Conservation (phyloP, 495 filamentous ascomycete species). For the Penicillium simplicissimum region DNA sequence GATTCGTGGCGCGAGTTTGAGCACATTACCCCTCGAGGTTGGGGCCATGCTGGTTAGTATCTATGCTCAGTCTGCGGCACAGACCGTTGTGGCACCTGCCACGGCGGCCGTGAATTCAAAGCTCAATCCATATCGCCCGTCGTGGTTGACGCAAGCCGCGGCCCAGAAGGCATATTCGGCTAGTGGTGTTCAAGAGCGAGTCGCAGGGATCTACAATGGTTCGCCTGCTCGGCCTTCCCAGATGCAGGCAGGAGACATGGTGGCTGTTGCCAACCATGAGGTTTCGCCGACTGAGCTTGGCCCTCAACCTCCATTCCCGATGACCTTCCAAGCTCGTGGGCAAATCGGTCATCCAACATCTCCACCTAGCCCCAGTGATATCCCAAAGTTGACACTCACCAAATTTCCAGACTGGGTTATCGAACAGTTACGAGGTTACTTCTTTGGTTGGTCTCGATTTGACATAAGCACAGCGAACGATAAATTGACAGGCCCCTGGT, state of each 20-base stretch:
- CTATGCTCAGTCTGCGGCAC: constrained; percentile 50
- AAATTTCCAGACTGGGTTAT: constrained; percentile 47
- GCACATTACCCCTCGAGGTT: constrained; percentile 62
- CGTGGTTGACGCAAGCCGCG: constrained; percentile 43
- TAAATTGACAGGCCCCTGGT: constrained; percentile 40
- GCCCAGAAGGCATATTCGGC: constrained; percentile 41
- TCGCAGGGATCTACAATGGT: constrained; percentile 28
- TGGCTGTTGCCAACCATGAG: constrained; percentile 7
- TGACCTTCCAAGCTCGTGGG: constrained; percentile 48
- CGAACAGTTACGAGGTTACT: constrained; percentile 57
- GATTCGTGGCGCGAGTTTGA: constrained; percentile 63
- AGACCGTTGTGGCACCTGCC: constrained; percentile 51
- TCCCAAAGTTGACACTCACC: constrained; percentile 27
- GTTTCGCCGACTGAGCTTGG: constrained; percentile 45
- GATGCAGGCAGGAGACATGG: constrained; percentile 15
- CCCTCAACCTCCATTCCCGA: constrained; percentile 58
- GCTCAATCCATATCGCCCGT: constrained; percentile 38
- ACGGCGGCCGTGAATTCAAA: constrained; percentile 40
- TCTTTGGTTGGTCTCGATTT: constrained; percentile 62
- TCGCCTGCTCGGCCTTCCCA: constrained; percentile 21
- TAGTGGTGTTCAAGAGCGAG: constrained; percentile 37
- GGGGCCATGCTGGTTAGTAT: constrained; percentile 58
- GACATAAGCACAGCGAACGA: constrained; percentile 22
- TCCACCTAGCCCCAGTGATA: constrained; percentile 23
- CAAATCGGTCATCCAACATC: constrained; percentile 38